phyloP scores from a whole-genome alignment of 2,329 filamentous ascomycete species.

The Colletotrichum shisoi region DNA sequence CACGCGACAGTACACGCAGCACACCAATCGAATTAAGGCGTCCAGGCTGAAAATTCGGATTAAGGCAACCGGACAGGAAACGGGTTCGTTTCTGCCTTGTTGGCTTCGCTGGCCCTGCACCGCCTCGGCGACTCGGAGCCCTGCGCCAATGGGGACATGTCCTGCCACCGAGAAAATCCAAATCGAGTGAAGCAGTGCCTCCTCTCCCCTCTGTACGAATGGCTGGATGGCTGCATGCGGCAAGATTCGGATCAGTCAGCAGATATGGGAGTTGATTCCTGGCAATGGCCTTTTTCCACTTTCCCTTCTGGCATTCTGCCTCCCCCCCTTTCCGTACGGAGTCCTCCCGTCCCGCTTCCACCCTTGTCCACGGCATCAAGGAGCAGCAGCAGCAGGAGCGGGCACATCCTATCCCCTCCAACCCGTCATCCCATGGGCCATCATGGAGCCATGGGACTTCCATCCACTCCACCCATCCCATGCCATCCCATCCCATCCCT shows the following conservation, averaged over 20 bases:
- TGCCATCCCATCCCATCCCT: background rate
- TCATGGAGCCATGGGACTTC: too few relatives aligned
- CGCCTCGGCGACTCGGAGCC: constrained; percentile 16
- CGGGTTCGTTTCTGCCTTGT: constrained; percentile 33
- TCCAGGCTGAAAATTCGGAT: constrained; percentile 20
- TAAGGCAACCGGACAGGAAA: constrained; percentile 15
- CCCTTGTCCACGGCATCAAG: constrained; percentile 8
- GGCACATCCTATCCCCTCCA: background rate
- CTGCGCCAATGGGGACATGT: constrained; percentile 22
- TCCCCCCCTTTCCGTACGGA: background rate
- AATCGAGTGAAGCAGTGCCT: constrained; percentile 21
- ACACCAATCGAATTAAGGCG: constrained; percentile 20
- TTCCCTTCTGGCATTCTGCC: constrained; percentile 7
- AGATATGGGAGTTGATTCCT: constrained; percentile 31
- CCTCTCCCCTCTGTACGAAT: constrained; percentile 5
- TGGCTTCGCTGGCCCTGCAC: constrained; percentile 31
- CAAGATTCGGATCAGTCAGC: constrained; percentile 17
- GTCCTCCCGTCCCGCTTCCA: constrained; percentile 2
- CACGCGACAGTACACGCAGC: background rate
- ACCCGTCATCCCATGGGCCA: constrained; percentile 1
- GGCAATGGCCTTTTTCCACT: constrained; percentile 35
- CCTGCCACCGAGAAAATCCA: constrained; percentile 29
- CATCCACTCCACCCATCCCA: background rate
- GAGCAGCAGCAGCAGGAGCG: background rate
- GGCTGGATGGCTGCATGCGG: constrained; percentile 2